Evolutionary conservation across 2,329 filamentous ascomycete genomes (phyloP).

Genomic region (Biscogniauxia marginata): DNA sequence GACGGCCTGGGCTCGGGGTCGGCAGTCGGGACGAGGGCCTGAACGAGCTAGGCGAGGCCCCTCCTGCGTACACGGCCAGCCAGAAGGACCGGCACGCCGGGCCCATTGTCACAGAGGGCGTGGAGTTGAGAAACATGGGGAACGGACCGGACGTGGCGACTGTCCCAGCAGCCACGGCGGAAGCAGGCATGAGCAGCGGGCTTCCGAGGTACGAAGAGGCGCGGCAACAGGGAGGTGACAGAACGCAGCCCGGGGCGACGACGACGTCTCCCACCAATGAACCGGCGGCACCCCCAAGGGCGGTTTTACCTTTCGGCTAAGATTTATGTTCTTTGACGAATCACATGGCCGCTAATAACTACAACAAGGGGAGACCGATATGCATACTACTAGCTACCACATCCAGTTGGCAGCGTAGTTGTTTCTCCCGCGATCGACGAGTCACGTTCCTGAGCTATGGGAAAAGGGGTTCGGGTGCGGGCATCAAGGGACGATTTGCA

Average conservation of each 20-base stretch:
- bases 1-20: constrained; percentile 15
- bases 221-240: constrained; percentile 2
- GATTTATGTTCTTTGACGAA: no score
- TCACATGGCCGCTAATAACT: no score
- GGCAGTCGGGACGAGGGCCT: constrained; percentile 31
- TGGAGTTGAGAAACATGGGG: constrained; percentile 20
- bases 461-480: no score
- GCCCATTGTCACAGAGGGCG: constrained; percentile 13
- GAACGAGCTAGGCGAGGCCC: constrained; percentile 34
- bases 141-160: constrained; percentile 10
- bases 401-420: no score
- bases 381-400: no score
- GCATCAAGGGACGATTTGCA: no score
- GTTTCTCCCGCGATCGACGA: no score
- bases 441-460: no score
- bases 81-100: constrained; percentile 16
- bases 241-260: constrained; percentile 1
- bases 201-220: constrained; percentile 19
- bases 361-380: no score
- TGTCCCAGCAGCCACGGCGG: background rate
- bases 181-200: constrained; percentile 6
- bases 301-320: constrained; percentile 16
- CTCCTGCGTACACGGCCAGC: constrained; percentile 29
- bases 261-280: constrained; percentile 9
- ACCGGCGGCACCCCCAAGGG: constrained; percentile 21